phyloP scores from a whole-genome alignment of 1,284 basidiomycete genomes.

The Trichosporon asahii region DNA sequence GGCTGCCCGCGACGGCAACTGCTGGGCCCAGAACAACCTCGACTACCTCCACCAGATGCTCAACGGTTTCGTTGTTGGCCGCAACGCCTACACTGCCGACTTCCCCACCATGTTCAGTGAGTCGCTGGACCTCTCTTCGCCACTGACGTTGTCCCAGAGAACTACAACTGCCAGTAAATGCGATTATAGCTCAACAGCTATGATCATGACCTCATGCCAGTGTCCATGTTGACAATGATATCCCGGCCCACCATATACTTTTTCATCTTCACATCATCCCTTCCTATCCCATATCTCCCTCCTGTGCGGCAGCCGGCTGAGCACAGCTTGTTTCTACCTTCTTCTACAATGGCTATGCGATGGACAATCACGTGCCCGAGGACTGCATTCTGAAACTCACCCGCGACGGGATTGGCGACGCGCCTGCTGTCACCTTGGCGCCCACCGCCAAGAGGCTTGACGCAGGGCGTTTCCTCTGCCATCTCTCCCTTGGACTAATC shows the following conservation, averaged over 20 bases:
- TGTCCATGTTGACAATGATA: conserved; percentile 1
- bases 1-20: conserved; percentile 41
- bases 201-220: not conserved
- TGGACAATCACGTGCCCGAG: not conserved
- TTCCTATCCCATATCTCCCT: not conserved
- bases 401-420: not conserved
- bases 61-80: conserved; percentile 60
- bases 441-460: no score
- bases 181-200: not conserved
- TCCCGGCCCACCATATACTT: not conserved
- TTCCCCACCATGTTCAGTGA: conserved; percentile 6
- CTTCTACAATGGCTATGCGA: not conserved
- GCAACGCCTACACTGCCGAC: not conserved
- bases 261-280: not conserved
- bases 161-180: not conserved
- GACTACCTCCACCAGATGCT: conserved; percentile 68
- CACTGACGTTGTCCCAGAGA: not conserved
- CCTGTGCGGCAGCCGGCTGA: conserved; percentile 4
- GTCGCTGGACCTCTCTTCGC: not conserved
- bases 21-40: conserved; percentile 63
- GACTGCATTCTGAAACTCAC: not conserved
- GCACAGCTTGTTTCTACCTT: not conserved
- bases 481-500: no score
- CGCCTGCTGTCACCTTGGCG: no score
- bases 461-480: no score